Percentiles rank a stretch among this genome's conserved stretches.
Evolutionary conservation across 2,329 filamentous ascomycete genomes (phyloP).

Genomic region (Paecilomyces formosus): DNA sequence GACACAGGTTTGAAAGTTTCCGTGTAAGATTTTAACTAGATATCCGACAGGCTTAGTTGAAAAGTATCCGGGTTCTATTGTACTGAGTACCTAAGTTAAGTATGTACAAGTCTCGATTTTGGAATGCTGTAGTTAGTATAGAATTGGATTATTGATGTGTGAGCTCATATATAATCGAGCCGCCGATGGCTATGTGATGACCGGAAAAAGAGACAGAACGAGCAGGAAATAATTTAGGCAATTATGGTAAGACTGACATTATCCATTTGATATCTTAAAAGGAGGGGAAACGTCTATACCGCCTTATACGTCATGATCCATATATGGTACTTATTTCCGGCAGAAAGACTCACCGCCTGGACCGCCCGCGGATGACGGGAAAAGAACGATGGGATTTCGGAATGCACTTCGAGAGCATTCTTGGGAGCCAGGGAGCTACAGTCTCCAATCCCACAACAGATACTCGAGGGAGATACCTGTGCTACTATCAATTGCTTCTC

Average conservation of each 20-base stretch:
- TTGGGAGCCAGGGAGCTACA: not conserved
- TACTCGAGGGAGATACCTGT: not conserved
- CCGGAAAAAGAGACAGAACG: not conserved
- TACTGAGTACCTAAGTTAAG: too few species aligned
- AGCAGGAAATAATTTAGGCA: not conserved
- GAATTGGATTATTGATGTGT: not conserved
- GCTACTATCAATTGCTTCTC: not conserved
- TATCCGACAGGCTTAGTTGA: not conserved
- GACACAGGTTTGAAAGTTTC: not conserved
- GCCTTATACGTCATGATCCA: not conserved
- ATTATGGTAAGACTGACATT: not conserved
- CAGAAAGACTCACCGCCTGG: not conserved
- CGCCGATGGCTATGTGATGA: too few species aligned
- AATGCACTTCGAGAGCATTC: not conserved
- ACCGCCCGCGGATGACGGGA: not conserved
- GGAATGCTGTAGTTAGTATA: not conserved
- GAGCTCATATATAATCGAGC: too few species aligned
- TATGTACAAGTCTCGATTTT: too few species aligned
- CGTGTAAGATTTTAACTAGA: not conserved
- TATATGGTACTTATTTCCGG: not conserved
- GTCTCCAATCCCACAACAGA: not conserved
- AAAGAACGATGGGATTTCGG: not conserved
- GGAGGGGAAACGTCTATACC: not conserved
- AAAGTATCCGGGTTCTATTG: too few species aligned
- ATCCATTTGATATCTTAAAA: not conserved